phyloP scores from a whole-genome alignment of 352 stramenopile genomes.

The Saprolegnia diclina region DNA sequence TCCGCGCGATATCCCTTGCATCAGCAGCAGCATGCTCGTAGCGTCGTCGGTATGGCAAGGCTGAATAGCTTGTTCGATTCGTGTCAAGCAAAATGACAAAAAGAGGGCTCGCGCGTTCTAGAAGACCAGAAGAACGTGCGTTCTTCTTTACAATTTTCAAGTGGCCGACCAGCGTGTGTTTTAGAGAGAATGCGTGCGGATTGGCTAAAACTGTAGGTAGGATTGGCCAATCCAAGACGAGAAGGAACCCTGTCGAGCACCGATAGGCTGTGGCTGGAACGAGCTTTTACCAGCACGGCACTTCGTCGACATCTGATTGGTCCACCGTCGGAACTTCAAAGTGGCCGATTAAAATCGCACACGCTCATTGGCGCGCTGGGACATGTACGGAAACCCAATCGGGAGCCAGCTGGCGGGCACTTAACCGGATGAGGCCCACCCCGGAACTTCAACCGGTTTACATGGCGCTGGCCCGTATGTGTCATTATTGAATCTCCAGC shows the following conservation, averaged over 20 bases:
- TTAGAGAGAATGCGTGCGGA: not conserved
- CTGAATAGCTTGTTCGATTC: not conserved
- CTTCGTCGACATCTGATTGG: not conserved
- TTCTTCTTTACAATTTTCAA: not conserved
- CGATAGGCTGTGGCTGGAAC: not conserved
- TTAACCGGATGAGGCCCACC: not conserved
- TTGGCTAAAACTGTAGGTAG: not conserved
- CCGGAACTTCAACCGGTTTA: not conserved
- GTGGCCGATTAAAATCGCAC: not conserved
- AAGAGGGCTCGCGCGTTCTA: not conserved
- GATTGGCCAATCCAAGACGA: slow-evolving; percentile 4
- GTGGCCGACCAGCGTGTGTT: not conserved
- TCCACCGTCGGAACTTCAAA: not conserved
- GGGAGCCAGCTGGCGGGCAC: not conserved
- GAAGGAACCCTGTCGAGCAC: not conserved
- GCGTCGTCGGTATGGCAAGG: not conserved
- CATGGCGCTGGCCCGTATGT: not conserved
- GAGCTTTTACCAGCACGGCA: not conserved
- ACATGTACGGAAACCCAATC: not conserved
- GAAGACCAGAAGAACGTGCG: not conserved
- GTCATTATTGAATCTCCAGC: slow-evolving; percentile 8
- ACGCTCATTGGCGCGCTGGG: not conserved
- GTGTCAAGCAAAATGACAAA: not conserved
- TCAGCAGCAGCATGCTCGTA: too few species aligned
- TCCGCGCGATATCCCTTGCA: too few species aligned